Evolutionary conservation across 2,329 filamentous ascomycete genomes (phyloP), one percentile per base, ranked within the genome.

Genomic region (Daldinia sp.): DNA sequence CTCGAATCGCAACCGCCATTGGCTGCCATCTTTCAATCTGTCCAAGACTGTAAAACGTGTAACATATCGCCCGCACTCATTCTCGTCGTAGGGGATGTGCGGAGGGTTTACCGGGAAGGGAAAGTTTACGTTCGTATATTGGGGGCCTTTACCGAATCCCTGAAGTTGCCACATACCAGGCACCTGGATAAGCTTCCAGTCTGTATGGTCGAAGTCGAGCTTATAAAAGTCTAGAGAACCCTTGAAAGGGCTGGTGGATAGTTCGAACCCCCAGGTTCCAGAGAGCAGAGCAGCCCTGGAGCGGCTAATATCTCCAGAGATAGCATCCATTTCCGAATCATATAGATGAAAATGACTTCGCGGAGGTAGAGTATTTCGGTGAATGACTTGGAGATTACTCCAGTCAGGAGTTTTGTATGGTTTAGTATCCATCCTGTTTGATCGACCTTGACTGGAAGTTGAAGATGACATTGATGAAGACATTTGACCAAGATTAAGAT

Each of bases 1-100:
- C 68, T 93, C 90, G 60, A 93, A 93, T 3, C 90, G 81, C 3
- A 93, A 76, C n/a, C 89, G 80, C 11, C 90, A 79, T 67, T 90
- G 87, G 23, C 76, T 77, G n/a, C 78, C 76, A 67, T 78, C 65
- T 43, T 72, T 74, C 49, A 80, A 83, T 5, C 78, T 69, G 3
- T 79, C 68, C 0, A 81, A 81, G 0, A 89, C 78, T 0, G 75
- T 71, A 72, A 92, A 91, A 6, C 76, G 77, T 1, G 81, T 84
- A 41, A 86, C 74, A 68, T 92, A 92, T 1, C 84, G 85, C 1
- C 90, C 90, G 37, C 81, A 83, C 37, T 88, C 88, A 55, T 89
- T 88, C 32, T 90, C 88, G 15, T 90, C 82, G 1, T 83, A 82
- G 0, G 88, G 85, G 0, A 90, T 82, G 68, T 87, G 77, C 0